These are phyloP conservation scores for Herpetomonas tarakana DNA, from an alignment of 208 protist species.

Conservation along the genomic window DNA sequence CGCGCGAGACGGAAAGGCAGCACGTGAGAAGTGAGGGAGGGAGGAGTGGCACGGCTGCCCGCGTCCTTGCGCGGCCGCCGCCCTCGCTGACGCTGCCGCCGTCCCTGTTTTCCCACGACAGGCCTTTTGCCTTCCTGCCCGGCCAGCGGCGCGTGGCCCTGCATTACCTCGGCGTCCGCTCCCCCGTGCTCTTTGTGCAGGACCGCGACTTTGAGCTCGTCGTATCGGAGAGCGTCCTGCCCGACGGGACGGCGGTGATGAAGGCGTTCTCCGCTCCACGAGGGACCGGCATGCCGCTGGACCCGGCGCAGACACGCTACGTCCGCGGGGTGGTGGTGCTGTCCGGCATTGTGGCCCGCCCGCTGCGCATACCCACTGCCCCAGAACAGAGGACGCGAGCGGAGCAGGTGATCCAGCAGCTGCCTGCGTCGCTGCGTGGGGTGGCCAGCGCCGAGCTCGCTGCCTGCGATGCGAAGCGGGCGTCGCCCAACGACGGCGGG, in stretches of 20 bases:
- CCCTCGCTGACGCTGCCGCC: not conserved
- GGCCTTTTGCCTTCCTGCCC: constrained; percentile 24
- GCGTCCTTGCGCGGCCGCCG: not conserved
- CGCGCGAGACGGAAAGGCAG: no score
- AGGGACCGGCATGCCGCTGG: constrained; percentile 50
- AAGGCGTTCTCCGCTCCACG: constrained; percentile 73
- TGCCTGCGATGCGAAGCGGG: not conserved
- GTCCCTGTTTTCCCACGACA: not conserved
- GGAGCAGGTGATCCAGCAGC: constrained; percentile 8
- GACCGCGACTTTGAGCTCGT: constrained; percentile 80
- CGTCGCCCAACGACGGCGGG: not conserved
- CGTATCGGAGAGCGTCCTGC: constrained; percentile 47
- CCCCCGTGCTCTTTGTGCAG: constrained; percentile 58
- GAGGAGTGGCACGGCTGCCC: not conserved
- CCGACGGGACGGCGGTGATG: constrained; percentile 51
- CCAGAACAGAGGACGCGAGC: not conserved
- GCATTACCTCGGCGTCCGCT: constrained; percentile 65
- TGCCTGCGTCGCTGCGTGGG: not conserved
- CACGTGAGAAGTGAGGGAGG: no score
- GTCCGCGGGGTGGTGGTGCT: constrained; percentile 60
- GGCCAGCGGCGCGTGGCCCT: constrained; percentile 66
- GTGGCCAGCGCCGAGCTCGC: not conserved
- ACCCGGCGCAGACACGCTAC: constrained; percentile 55
- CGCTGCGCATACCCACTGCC: constrained; percentile 15
- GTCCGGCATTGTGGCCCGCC: constrained; percentile 59